Evolutionary conservation across 73 alveolate species (phyloP).

Genomic region (Uronychia setigera): DNA sequence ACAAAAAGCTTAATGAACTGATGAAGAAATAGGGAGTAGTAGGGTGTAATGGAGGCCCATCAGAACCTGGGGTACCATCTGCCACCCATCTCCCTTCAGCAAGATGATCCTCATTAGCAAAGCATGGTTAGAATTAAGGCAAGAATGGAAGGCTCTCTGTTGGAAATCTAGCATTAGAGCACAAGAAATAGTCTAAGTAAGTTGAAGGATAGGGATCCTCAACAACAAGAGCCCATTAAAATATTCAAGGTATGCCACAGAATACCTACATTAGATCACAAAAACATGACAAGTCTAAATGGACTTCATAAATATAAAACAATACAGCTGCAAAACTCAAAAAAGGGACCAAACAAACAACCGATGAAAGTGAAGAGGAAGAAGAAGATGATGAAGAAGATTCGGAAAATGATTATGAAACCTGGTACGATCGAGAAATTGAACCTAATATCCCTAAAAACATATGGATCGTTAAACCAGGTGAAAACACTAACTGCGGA

Average conservation of each 20-base stretch:
- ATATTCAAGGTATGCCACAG: too few species aligned
- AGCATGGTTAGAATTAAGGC: neutral
- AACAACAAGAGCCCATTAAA: neutral
- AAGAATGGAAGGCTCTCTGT: neutral
- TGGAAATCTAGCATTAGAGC: neutral
- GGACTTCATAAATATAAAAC: neutral
- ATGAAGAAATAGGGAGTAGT: neutral
- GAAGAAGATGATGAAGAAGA: neutral
- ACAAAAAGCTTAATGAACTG: neutral
- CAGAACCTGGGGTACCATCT: neutral
- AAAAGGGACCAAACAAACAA: neutral
- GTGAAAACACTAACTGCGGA: conserved; percentile 75
- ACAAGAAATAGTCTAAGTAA: neutral
- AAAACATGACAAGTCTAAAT: too few species aligned
- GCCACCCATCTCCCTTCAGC: neutral
- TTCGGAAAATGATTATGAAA: neutral
- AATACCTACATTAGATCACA: too few species aligned
- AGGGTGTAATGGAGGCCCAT: neutral
- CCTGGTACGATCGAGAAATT: neutral
- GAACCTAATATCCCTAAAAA: conserved; percentile 11
- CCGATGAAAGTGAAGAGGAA: neutral
- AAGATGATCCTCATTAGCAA: neutral
- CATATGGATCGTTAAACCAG: conserved; percentile 86
- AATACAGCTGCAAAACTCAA: neutral
- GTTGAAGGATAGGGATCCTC: neutral